Percentiles rank a stretch among this genome's conserved stretches.
These are phyloP conservation scores for Ananas comosus DNA, from an alignment of 176 grass and related monocot species.

Conservation along the genomic window DNA sequence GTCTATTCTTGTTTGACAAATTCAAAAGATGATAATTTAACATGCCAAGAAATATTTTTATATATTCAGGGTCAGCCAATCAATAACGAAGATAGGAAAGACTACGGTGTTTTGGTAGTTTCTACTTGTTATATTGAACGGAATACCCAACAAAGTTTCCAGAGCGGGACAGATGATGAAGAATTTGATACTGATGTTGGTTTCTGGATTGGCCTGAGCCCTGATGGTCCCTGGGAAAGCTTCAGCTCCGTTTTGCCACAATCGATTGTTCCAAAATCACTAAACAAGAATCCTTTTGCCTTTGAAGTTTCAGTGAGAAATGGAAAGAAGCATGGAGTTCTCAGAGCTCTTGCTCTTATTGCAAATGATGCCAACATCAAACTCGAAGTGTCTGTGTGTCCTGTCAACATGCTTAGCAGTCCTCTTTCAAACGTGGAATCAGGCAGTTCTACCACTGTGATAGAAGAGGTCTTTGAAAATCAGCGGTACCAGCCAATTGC, in stretches of 20 bases:
- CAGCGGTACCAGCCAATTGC: conserved; percentile 74
- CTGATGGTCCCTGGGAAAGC: conserved; percentile 85
- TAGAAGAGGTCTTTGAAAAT: conserved; percentile 95
- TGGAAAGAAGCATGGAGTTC: conserved; percentile 66
- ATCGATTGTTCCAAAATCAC: conserved; percentile 66
- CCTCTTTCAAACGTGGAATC: conserved; percentile 22
- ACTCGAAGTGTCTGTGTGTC: conserved; percentile 80
- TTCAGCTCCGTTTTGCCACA: conserved; percentile 73
- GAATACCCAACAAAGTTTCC: conserved; percentile 53
- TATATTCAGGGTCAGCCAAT: conserved; percentile 34
- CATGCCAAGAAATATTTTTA: conserved; percentile 8
- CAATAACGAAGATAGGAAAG: conserved; percentile 31
- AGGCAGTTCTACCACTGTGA: conserved; percentile 27
- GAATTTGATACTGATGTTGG: conserved; percentile 39
- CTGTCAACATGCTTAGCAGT: conserved; percentile 37
- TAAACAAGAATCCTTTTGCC: conserved; percentile 63
- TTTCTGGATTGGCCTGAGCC: conserved; percentile 79
- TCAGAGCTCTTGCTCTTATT: conserved; percentile 75
- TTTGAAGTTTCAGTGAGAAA: conserved; percentile 85
- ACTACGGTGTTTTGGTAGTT: conserved; percentile 55
- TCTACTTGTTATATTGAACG: conserved; percentile 81
- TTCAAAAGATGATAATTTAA: neutral
- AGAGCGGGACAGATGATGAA: conserved; percentile 41
- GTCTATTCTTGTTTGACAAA: neutral
- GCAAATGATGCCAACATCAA: conserved; percentile 74